Conservation (phyloP, 345 rosid genomes). For the Pugionium dolabratum region DNA sequence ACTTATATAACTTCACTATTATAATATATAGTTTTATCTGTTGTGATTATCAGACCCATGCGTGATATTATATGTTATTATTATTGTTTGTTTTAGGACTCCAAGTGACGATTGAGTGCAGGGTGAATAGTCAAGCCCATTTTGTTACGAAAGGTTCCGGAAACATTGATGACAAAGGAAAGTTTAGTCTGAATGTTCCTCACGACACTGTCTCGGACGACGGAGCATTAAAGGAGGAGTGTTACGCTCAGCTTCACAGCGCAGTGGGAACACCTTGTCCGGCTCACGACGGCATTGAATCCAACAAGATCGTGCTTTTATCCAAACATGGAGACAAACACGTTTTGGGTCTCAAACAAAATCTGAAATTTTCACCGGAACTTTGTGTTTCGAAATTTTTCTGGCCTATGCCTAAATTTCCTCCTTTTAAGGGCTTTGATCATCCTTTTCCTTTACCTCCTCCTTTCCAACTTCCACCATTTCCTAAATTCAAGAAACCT, state of each 20-base stretch:
- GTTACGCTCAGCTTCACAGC: slow-evolving; percentile 87
- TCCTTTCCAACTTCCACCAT: slow-evolving; percentile 40
- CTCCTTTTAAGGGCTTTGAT: slow-evolving; percentile 40
- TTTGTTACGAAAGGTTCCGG: slow-evolving; percentile 60
- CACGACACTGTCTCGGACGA: slow-evolving; percentile 48
- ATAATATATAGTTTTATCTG: neutral
- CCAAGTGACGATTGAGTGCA: slow-evolving; percentile 68
- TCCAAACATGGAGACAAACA: slow-evolving; percentile 49
- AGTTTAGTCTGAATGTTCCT: slow-evolving; percentile 61
- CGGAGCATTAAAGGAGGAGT: slow-evolving; percentile 63
- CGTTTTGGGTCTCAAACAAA: slow-evolving; percentile 56
- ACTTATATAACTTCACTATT: neutral
- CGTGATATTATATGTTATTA: neutral
- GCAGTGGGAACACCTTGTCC: slow-evolving; percentile 65
- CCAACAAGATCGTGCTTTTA: slow-evolving; percentile 57
- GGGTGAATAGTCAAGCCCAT: slow-evolving; percentile 47
- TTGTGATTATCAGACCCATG: neutral
- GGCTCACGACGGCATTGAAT: slow-evolving; percentile 50
- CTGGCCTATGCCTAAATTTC: slow-evolving; percentile 51
- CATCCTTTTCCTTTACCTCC: slow-evolving; percentile 41
- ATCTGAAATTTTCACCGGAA: slow-evolving; percentile 56
- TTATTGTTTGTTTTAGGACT: slow-evolving; percentile 51
- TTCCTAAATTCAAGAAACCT: slow-evolving; percentile 35
- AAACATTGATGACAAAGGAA: slow-evolving; percentile 61
- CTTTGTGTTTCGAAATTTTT: slow-evolving; percentile 61